Evolutionary conservation across 129 eudicot species (phyloP), one percentile per base, ranked within the genome.

Genomic region (Saposhnikovia divaricata): DNA sequence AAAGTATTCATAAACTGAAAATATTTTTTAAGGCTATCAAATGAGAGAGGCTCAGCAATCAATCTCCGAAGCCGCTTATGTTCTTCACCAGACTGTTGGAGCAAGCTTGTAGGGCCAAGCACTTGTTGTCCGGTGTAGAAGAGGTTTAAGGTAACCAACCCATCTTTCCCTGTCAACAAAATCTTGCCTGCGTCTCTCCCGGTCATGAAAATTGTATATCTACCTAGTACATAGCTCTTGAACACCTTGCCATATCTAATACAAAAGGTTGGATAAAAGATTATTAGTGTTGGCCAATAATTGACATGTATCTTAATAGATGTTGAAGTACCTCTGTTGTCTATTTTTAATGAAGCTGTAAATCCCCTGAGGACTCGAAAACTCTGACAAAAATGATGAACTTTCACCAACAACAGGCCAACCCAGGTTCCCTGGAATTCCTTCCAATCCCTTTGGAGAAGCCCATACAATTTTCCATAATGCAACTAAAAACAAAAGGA

Each of bases 111-210:
- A 0, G 97, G 90, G 12, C 97, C 94, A 63, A 92, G 87, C 78
- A 92, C 97, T 76, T 89, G 92, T 71, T 89, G 86, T 45, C 97
- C 94, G 0, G 97, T 88, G 83, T 89, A 88, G 75, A 89, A 92
- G 45, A 92, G 89, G 79, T 92, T 92, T 47, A 92, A 81, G 80
- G 94, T 92, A 79, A 92, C 97, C 80, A 87, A 83, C 46, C 97
- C 97, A 84, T 92, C 97, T 89, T 92, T 92, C 42, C 97, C 94
- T 4, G 97, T 89, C 78, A 89, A 46, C 74, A 92, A 51, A 74
- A 89, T 85, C 88, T 89, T 92, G 83, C 92, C 82, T 18, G 97
- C 97, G 79, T 92, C 97, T 80, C 94, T 85, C 44, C 97, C 94
- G 0, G 90, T 91, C 82, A 89, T 87, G 82, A 89, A 91, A 44